Conservation (phyloP, 2,329 filamentous ascomycete genomes). For the Huntiella bhutanensis region DNA sequence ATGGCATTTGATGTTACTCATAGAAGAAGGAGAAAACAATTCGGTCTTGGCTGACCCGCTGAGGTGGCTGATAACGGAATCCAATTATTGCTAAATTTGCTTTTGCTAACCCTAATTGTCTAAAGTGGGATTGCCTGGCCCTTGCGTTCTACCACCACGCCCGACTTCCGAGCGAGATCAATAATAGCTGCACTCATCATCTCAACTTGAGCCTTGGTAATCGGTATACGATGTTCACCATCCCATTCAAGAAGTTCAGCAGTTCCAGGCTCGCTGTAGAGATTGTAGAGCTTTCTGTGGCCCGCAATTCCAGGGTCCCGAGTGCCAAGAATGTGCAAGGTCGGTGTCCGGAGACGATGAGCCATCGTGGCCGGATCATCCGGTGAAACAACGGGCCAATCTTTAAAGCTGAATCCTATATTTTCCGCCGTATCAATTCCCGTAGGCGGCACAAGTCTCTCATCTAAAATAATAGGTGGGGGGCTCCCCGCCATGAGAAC, state of each 20-base stretch:
- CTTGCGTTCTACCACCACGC: background rate
- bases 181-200: conserved; percentile 33
- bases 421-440: conserved; percentile 16
- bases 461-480: conserved; percentile 36
- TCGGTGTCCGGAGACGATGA: conserved; percentile 36
- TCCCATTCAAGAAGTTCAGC: conserved; percentile 51
- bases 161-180: conserved; percentile 22
- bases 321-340: conserved; percentile 49
- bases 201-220: conserved; percentile 47
- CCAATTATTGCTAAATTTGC: background rate
- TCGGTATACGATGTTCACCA: conserved; percentile 49
- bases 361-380: conserved; percentile 15
- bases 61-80: background rate
- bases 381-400: conserved; percentile 20
- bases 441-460: conserved; percentile 14
- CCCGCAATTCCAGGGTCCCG: conserved; percentile 38
- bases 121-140: background rate
- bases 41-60: background rate
- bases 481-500: conserved; percentile 42
- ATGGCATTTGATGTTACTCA: background rate
- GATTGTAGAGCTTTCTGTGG: conserved; percentile 34
- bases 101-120: background rate
- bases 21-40: background rate
- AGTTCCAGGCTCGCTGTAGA: conserved; percentile 39
- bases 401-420: conserved; percentile 21